These are phyloP conservation scores for Amborella trichopoda DNA, from an alignment of 164 flowering plant species.

Conservation along the genomic window DNA sequence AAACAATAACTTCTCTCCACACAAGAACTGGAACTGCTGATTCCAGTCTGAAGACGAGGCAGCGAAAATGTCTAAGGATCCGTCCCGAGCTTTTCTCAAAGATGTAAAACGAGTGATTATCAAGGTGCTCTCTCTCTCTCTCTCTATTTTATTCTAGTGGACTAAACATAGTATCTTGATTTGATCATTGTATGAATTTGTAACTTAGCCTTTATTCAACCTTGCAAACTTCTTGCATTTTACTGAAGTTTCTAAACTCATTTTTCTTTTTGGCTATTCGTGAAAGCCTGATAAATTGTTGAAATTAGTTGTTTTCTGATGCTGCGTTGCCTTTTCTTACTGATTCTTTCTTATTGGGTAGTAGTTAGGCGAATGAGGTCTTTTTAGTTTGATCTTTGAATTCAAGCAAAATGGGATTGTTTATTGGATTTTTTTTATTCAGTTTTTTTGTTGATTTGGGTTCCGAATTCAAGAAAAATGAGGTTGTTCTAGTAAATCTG, in stretches of 20 bases:
- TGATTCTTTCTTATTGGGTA: no score
- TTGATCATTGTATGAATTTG: no score
- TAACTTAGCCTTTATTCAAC: no score
- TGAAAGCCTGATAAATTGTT: background rate
- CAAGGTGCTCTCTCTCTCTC: slow-evolving; percentile 33
- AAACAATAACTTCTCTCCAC: no score
- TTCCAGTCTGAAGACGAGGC: background rate
- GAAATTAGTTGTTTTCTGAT: background rate
- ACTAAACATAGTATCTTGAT: background rate
- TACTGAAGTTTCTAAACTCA: background rate
- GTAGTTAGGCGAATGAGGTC: no score
- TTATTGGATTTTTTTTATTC: no score
- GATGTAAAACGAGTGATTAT: slow-evolving; percentile 61
- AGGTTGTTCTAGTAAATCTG: no score
- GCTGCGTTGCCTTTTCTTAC: no score
- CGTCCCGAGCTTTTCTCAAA: slow-evolving; percentile 49
- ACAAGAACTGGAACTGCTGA: background rate
- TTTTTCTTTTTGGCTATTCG: background rate
- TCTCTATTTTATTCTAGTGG: background rate
- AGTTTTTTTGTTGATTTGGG: no score
- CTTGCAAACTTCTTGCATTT: background rate
- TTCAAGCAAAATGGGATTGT: no score
- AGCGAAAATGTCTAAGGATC: slow-evolving; percentile 25
- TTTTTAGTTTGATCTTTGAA: no score
- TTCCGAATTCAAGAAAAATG: no score